A percentile compares a stretch with the other conserved stretches of the same genome.
phyloP scores from a whole-genome alignment of 2,329 filamentous ascomycete genomes.

The Penicillium hesseltinei region DNA sequence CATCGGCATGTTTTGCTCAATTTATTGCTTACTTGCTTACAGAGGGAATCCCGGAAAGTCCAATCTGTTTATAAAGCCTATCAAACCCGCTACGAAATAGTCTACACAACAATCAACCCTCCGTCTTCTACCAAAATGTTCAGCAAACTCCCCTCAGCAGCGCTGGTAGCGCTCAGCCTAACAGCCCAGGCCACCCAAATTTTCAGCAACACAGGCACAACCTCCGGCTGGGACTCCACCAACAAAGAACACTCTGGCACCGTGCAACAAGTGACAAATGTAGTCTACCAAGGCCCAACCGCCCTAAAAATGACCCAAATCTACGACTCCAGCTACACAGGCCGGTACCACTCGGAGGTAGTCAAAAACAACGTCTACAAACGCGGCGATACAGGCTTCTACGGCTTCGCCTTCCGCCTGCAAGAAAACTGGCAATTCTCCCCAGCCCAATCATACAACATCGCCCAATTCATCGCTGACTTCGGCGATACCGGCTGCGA shows the following conservation, averaged over 20 bases:
- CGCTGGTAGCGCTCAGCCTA: background rate
- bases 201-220: conserved; percentile 30
- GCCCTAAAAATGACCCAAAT: conserved; percentile 45
- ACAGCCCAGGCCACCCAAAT: conserved; percentile 15
- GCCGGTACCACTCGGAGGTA: conserved; percentile 53
- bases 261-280: conserved; percentile 44
- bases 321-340: conserved; percentile 43
- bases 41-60: background rate
- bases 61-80: background rate
- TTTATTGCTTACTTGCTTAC: background rate
- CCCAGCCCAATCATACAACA: conserved; percentile 47
- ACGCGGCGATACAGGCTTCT: conserved; percentile 48
- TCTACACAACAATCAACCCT: background rate
- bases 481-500: conserved; percentile 47
- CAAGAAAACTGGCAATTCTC: conserved; percentile 48
- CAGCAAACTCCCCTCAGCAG: background rate
- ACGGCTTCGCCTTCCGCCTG: conserved; percentile 53
- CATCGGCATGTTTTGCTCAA: background rate
- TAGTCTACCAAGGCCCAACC: conserved; percentile 39
- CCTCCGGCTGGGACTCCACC: conserved; percentile 42
- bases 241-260: conserved; percentile 46
- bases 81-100: background rate
- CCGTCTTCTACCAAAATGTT: background rate
- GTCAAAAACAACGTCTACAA: conserved; percentile 47
- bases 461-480: conserved; percentile 54